Evolutionary conservation across 2,329 filamentous ascomycete species (phyloP).

Genomic region (Gyromitra esculenta): DNA sequence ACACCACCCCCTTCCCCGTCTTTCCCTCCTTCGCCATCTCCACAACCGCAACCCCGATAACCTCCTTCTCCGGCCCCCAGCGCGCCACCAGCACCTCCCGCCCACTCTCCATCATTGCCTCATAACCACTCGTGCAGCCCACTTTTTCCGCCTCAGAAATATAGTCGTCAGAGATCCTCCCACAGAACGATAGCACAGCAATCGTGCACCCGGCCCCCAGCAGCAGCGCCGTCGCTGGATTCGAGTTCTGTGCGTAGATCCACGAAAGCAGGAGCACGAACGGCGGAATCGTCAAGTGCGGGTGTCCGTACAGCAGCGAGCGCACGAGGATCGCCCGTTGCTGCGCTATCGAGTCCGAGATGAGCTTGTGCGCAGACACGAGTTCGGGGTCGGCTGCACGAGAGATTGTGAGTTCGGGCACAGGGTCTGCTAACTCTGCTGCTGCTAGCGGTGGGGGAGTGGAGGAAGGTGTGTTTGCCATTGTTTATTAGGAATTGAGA

Average conservation of each 20-base stretch:
- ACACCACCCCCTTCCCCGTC: slow-evolving; percentile 24
- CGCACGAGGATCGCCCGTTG: slow-evolving; percentile 42
- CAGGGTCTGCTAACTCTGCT: background rate
- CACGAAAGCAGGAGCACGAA: slow-evolving; percentile 33
- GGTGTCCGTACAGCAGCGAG: slow-evolving; percentile 41
- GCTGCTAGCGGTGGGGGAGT: background rate
- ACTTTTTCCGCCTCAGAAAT: slow-evolving; percentile 40
- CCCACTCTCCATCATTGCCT: slow-evolving; percentile 29
- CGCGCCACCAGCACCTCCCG: slow-evolving; percentile 33
- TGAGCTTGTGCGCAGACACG: slow-evolving; percentile 41
- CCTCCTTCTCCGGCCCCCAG: slow-evolving; percentile 46
- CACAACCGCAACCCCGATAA: slow-evolving; percentile 46
- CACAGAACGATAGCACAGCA: slow-evolving; percentile 34
- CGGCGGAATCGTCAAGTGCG: slow-evolving; percentile 40
- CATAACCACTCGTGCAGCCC: slow-evolving; percentile 30
- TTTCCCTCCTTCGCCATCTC: slow-evolving; percentile 26
- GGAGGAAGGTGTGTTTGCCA: slow-evolving; percentile 2
- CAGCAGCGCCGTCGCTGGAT: slow-evolving; percentile 27
- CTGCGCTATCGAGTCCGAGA: slow-evolving; percentile 47
- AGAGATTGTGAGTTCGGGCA: slow-evolving; percentile 40
- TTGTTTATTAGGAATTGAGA: background rate
- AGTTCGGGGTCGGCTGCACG: slow-evolving; percentile 22
- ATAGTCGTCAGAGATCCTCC: slow-evolving; percentile 36
- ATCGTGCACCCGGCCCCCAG: slow-evolving; percentile 37
- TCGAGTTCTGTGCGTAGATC: slow-evolving; percentile 30